Percentiles rank a stretch among this genome's conserved stretches.
Evolutionary conservation across 2,329 filamentous ascomycete species (phyloP).

Genomic region (Talaromyces marneffei): DNA sequence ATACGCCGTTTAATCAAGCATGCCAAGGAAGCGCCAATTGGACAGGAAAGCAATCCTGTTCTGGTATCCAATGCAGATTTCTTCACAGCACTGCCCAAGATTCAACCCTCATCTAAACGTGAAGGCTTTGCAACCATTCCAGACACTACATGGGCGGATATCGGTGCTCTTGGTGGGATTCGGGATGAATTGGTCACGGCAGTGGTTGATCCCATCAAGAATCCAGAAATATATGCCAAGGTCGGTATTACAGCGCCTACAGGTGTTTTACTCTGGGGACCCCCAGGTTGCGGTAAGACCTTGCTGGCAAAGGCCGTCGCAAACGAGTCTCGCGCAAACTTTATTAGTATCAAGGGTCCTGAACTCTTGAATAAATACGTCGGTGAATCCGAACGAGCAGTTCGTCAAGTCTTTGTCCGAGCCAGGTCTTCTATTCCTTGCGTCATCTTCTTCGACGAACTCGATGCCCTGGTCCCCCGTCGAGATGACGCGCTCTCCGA

Average conservation of each 20-base stretch:
- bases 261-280: slow-evolving; percentile 91
- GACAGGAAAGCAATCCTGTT: slow-evolving; percentile 50
- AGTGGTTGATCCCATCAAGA: slow-evolving; percentile 82
- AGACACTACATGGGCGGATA: slow-evolving; percentile 85
- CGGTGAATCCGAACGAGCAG: slow-evolving; percentile 87
- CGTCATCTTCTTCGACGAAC: slow-evolving; percentile 96
- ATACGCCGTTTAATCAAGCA: slow-evolving; percentile 51
- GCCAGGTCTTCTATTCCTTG: slow-evolving; percentile 83
- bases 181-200: slow-evolving; percentile 76
- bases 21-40: slow-evolving; percentile 47
- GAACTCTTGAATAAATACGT: slow-evolving; percentile 97
- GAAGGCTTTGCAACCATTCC: slow-evolving; percentile 95
- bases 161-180: slow-evolving; percentile 75
- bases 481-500: slow-evolving; percentile 75
- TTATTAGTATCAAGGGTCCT: slow-evolving; percentile 95
- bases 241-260: slow-evolving; percentile 76
- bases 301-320: slow-evolving; percentile 93
- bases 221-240: slow-evolving; percentile 68
- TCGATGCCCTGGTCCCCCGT: slow-evolving; percentile 84
- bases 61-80: slow-evolving; percentile 65
- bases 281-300: slow-evolving; percentile 94
- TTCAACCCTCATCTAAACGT: slow-evolving; percentile 76
- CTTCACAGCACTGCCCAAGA: slow-evolving; percentile 63
- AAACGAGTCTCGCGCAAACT: slow-evolving; percentile 92
- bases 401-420: slow-evolving; percentile 84